phyloP scores from a whole-genome alignment of 1,284 basidiomycete genomes.

The Leccinum insolens region DNA sequence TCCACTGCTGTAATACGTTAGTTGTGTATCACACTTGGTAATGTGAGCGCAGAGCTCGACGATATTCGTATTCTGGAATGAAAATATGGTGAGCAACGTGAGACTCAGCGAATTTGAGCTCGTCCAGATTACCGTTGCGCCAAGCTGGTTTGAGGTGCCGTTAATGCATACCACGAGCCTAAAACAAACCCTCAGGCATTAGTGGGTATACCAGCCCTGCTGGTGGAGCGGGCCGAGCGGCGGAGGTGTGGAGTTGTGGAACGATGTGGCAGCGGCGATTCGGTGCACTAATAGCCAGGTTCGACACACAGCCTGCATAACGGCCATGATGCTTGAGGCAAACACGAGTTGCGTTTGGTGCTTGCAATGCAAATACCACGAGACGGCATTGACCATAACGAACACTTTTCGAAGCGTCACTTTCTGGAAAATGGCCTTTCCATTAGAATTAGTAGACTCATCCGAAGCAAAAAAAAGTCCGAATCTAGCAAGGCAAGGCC shows the following conservation, averaged over 20 bases:
- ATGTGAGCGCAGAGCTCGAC: conserved; percentile 38
- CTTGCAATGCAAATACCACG: conserved; percentile 3
- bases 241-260: not conserved
- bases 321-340: not conserved
- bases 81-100: not conserved
- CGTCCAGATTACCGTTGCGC: conserved; percentile 28
- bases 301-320: not conserved
- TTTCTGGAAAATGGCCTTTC: too few relatives aligned
- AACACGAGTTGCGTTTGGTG: conserved; percentile 13
- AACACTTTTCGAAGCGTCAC: too few relatives aligned
- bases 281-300: not conserved
- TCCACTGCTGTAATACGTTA: conserved; percentile 41
- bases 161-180: conserved; percentile 42
- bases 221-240: not conserved
- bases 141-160: conserved; percentile 40
- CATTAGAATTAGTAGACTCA: too few relatives aligned
- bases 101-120: not conserved
- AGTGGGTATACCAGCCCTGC: conserved; percentile 8
- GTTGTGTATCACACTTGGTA: conserved; percentile 32
- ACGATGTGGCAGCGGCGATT: not conserved
- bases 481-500: too few relatives aligned
- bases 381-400: not conserved
- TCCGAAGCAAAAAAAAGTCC: too few relatives aligned
- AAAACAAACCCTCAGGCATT: conserved; percentile 4
- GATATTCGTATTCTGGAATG: conserved; percentile 39